These are phyloP conservation scores for Epichloe festucae DNA, from an alignment of 2,329 filamentous ascomycete species.

Conservation along the genomic window DNA sequence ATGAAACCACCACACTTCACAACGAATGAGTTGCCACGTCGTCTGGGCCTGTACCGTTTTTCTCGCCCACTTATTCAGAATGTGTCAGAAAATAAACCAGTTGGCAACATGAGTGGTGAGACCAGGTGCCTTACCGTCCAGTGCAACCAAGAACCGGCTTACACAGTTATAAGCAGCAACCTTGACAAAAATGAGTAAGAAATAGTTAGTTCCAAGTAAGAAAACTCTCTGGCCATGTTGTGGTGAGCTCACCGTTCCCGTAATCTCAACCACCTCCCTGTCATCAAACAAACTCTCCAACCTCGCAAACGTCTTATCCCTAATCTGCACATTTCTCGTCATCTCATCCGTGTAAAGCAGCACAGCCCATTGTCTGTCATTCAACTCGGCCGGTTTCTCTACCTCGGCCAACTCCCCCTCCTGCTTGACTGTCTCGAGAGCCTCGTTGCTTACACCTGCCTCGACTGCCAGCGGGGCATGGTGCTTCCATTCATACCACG, in stretches of 20 bases:
- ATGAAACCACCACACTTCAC: neutral
- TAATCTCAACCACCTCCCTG: conserved; percentile 68
- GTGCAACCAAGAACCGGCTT: conserved; percentile 67
- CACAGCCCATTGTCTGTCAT: conserved; percentile 52
- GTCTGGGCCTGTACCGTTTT: conserved; percentile 38
- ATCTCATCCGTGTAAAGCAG: conserved; percentile 70
- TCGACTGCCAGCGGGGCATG: conserved; percentile 56
- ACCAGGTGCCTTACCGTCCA: conserved; percentile 49
- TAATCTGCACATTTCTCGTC: conserved; percentile 60
- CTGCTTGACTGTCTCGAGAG: conserved; percentile 31
- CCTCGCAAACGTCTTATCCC: conserved; percentile 52
- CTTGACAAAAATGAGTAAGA: conserved; percentile 14
- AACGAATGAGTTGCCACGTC: conserved; percentile 22
- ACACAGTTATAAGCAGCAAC: conserved; percentile 74
- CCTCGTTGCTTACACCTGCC: conserved; percentile 42
- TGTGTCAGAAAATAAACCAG: conserved; percentile 6
- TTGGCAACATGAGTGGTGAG: neutral
- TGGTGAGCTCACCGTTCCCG: conserved; percentile 45
- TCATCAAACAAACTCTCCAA: conserved; percentile 52
- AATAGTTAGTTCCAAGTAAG: neutral
- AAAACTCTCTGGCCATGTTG: too few relatives aligned
- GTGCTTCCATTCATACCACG: conserved; percentile 76
- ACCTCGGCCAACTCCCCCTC: conserved; percentile 11
- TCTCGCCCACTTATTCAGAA: conserved; percentile 40
- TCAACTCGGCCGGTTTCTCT: conserved; percentile 29